Percentiles rank a stretch among this genome's conserved stretches.
phyloP scores from a whole-genome alignment of 495 filamentous ascomycete species.

The Xylaria cubensis region DNA sequence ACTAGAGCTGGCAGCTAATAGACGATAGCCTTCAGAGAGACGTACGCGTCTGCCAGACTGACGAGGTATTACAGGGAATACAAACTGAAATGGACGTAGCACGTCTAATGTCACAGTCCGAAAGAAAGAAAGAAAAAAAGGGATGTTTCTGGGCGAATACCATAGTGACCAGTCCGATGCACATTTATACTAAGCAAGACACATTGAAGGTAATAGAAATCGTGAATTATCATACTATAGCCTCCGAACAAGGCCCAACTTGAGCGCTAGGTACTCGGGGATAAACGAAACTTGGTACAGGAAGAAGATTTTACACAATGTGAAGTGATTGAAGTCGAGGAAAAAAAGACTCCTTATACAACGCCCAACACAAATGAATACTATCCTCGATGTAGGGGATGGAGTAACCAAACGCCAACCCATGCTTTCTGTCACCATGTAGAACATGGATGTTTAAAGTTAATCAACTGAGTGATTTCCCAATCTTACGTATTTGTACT shows the following conservation, averaged over 20 bases:
- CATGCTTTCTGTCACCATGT: constrained; percentile 14
- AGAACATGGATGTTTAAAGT: constrained; percentile 3
- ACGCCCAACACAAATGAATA: not conserved
- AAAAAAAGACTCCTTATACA: constrained; percentile 11
- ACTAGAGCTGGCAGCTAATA: not conserved
- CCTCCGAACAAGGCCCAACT: not conserved
- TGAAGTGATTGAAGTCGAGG: not conserved
- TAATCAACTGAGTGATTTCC: not conserved
- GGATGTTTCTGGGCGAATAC: not conserved
- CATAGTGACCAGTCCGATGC: too few relatives aligned
- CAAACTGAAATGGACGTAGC: not conserved
- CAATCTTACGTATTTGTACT: not conserved
- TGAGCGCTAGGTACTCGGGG: not conserved
- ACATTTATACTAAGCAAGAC: not conserved
- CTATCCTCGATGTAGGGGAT: not conserved
- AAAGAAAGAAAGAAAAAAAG: not conserved
- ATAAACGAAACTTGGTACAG: constrained; percentile 20
- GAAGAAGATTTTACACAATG: not conserved
- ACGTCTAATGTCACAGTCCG: not conserved
- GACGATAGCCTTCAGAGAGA: not conserved
- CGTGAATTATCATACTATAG: constrained; percentile 22
- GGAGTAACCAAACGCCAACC: constrained; percentile 16
- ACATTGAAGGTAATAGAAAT: not conserved
- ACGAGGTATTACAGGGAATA: not conserved
- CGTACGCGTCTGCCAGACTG: not conserved